Evolutionary conservation across 2,329 filamentous ascomycete species (phyloP).

Genomic region (Ophiocordyceps camponoti-saundersi): DNA sequence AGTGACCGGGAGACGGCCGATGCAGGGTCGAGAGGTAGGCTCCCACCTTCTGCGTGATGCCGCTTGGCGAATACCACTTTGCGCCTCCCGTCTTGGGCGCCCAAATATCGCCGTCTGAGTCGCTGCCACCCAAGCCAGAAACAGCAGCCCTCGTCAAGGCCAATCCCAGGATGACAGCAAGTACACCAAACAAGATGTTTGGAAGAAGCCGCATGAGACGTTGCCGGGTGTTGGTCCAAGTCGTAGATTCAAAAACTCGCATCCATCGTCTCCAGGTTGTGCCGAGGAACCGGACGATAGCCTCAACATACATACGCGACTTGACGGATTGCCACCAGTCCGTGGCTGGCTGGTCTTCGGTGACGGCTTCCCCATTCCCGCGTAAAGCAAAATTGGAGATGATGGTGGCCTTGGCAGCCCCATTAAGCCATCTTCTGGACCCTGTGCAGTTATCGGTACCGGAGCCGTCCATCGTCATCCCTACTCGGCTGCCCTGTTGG

Average conservation of each 20-base stretch:
- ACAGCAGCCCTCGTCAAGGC: not conserved
- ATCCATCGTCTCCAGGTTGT: slow-evolving; percentile 6
- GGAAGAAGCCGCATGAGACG: slow-evolving; percentile 3
- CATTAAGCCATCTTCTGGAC: slow-evolving; percentile 3
- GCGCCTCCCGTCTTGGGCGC: not conserved
- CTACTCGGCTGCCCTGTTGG: not conserved
- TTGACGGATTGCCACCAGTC: slow-evolving; percentile 12
- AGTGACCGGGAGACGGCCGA: slow-evolving; percentile 8
- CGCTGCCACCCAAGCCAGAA: not conserved
- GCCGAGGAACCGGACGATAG: slow-evolving; percentile 9
- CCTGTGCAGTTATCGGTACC: not conserved
- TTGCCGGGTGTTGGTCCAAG: slow-evolving; percentile 3
- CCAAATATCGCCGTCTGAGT: slow-evolving; percentile 3
- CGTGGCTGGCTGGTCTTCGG: not conserved
- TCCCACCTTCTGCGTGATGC: slow-evolving; percentile 5
- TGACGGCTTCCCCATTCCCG: not conserved
- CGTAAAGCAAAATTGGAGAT: not conserved
- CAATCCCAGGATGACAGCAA: slow-evolving; percentile 3
- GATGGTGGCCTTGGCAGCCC: slow-evolving; percentile 1
- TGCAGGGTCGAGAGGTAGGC: slow-evolving; percentile 10
- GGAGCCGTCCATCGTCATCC: not conserved
- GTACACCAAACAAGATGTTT: slow-evolving; percentile 1
- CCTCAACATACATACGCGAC: slow-evolving; percentile 14
- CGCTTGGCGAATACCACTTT: slow-evolving; percentile 2
- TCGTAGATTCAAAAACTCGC: slow-evolving; percentile 3